Conservation (phyloP, 148 eudicot genomes). For the Fagopyrum esculentum region DNA sequence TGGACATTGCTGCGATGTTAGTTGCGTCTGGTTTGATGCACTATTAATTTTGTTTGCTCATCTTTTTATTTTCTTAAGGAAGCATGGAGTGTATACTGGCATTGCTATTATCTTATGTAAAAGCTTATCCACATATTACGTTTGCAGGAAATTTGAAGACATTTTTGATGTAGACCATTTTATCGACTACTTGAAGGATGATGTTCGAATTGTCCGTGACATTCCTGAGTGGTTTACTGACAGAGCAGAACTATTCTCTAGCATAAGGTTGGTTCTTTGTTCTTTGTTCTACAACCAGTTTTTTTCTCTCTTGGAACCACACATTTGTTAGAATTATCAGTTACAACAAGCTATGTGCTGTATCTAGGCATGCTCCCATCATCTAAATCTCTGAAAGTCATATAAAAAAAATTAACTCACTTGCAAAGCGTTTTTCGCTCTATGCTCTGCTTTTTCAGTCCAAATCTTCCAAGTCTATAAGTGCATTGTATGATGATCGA, state of each 20-base stretch:
- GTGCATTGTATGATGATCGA: background rate
- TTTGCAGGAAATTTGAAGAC: conserved; percentile 89
- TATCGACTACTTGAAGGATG: conserved; percentile 94
- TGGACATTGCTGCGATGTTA: background rate
- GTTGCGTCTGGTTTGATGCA: background rate
- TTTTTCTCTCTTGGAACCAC: background rate
- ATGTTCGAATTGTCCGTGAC: conserved; percentile 87
- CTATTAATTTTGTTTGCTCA: background rate
- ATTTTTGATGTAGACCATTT: conserved; percentile 98
- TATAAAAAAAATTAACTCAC: background rate
- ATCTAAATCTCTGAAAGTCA: background rate
- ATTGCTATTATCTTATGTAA: background rate
- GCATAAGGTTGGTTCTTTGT: conserved; percentile 58
- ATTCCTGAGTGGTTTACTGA: conserved; percentile 98
- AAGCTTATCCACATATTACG: background rate
- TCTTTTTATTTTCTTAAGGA: background rate
- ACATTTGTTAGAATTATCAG: background rate
- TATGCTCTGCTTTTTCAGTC: background rate
- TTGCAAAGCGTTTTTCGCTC: background rate
- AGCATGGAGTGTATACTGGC: background rate
- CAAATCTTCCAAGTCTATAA: background rate
- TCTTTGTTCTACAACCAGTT: background rate
- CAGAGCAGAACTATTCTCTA: conserved; percentile 74
- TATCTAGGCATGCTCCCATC: background rate
- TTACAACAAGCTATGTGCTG: background rate